phyloP scores from a whole-genome alignment of 176 grass and related monocot genomes.

The Oryza officinalis region DNA sequence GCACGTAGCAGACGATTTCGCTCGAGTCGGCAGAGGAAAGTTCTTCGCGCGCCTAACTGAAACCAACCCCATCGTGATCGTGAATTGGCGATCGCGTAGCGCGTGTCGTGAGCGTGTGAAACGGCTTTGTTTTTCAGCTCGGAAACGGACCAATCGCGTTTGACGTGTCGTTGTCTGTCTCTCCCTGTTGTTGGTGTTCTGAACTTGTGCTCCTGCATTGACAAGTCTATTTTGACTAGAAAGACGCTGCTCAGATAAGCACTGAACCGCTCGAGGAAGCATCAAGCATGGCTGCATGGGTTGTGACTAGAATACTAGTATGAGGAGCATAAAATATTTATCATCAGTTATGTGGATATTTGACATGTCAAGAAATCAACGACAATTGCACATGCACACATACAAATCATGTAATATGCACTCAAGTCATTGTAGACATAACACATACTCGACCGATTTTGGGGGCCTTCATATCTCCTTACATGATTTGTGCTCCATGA shows the following conservation, averaged over 20 bases:
- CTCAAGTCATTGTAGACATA: too few relatives aligned
- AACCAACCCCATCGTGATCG: background rate
- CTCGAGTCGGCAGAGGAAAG: background rate
- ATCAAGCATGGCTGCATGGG: too few relatives aligned
- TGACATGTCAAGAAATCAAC: background rate
- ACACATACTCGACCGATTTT: too few relatives aligned
- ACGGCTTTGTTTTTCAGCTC: background rate
- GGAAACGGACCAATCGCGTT: background rate
- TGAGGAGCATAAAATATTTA: background rate
- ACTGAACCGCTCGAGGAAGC: background rate
- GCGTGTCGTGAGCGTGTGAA: background rate
- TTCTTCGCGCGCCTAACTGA: background rate
- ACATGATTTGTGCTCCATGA: too few relatives aligned
- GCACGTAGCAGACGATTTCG: background rate
- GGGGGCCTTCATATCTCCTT: too few relatives aligned
- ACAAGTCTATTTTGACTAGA: background rate
- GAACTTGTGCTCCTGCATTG: background rate
- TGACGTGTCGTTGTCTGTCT: too few relatives aligned
- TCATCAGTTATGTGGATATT: background rate
- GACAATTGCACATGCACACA: background rate
- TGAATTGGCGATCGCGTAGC: background rate
- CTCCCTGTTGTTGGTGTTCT: background rate
- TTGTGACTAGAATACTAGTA: background rate
- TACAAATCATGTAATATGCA: background rate
- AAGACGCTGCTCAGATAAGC: background rate